Evolutionary conservation across 495 filamentous ascomycete species (phyloP).

Genomic region (Zalerion maritima): DNA sequence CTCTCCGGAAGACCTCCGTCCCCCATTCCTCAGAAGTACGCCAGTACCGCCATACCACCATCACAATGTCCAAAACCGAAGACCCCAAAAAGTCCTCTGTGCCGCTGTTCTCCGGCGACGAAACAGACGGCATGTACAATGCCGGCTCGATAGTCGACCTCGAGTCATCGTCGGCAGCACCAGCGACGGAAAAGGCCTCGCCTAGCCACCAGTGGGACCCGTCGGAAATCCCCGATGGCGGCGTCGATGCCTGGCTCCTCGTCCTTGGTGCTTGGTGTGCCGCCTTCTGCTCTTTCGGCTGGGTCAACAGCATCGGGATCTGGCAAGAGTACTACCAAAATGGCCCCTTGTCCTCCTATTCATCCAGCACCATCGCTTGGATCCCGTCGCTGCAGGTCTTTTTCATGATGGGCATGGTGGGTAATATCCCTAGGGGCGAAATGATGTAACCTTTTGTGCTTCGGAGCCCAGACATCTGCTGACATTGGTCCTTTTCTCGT

Average conservation of each 20-base stretch:
- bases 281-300: conserved; percentile 43
- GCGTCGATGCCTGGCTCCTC: conserved; percentile 21
- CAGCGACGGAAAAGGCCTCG: too few species aligned
- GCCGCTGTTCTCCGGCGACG: too few species aligned
- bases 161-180: too few species aligned
- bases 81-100: too few species aligned
- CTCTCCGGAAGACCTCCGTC: too few species aligned
- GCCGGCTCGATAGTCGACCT: too few species aligned
- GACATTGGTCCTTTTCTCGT: background rate
- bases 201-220: too few species aligned
- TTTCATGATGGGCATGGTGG: conserved; percentile 26
- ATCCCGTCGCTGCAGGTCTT: conserved; percentile 30
- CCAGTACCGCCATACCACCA: too few species aligned
- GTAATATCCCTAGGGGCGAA: too few species aligned
- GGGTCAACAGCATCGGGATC: conserved; percentile 46
- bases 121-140: too few species aligned
- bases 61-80: too few species aligned
- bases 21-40: too few species aligned
- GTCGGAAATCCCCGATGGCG: conserved; percentile 20
- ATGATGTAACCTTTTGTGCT: background rate
- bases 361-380: conserved; percentile 39
- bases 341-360: conserved; percentile 31
- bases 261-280: conserved; percentile 21
- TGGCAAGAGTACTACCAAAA: conserved; percentile 46
- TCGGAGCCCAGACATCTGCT: background rate